These are phyloP conservation scores for Tinospora cordifolia DNA, from an alignment of 164 flowering plant species.

Conservation along the genomic window DNA sequence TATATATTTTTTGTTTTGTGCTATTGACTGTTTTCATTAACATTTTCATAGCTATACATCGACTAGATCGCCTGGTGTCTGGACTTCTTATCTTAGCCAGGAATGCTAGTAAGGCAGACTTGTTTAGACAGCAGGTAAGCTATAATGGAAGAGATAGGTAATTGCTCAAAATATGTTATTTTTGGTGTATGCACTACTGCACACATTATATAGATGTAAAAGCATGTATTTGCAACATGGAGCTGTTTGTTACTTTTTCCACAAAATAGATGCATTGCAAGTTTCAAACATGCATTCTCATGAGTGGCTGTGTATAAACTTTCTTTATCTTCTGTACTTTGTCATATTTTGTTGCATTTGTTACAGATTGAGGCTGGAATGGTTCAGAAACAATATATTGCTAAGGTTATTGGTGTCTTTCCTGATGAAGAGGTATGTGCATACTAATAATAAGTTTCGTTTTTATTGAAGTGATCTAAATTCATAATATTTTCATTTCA, in stretches of 20 bases:
- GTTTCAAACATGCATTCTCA: not conserved
- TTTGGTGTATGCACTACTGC: not conserved
- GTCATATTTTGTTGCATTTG: constrained; percentile 3
- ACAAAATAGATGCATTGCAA: not conserved
- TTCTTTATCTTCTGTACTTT: not conserved
- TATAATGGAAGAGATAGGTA: not conserved
- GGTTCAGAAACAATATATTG: constrained; percentile 78
- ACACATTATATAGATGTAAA: not conserved
- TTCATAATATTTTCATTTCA: not conserved
- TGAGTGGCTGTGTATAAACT: not conserved
- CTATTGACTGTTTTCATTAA: constrained; percentile 26
- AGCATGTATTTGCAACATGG: not conserved
- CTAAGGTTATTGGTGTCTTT: constrained; percentile 77
- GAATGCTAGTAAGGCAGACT: constrained; percentile 74
- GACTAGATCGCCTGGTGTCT: constrained; percentile 91
- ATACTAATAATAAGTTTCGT: not conserved
- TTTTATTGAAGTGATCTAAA: not conserved
- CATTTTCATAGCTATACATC: constrained; percentile 62
- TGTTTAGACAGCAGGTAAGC: constrained; percentile 77
- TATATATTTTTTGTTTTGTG: too few relatives aligned
- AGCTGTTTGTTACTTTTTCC: not conserved
- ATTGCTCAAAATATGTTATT: not conserved
- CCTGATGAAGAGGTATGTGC: constrained; percentile 76
- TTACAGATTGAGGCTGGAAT: constrained; percentile 73
- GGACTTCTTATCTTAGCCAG: constrained; percentile 91